A percentile compares a stretch with the other conserved stretches of the same genome.
These are phyloP conservation scores for Candida lessepsii DNA, from an alignment of 805 yeast species.

Conservation along the genomic window DNA sequence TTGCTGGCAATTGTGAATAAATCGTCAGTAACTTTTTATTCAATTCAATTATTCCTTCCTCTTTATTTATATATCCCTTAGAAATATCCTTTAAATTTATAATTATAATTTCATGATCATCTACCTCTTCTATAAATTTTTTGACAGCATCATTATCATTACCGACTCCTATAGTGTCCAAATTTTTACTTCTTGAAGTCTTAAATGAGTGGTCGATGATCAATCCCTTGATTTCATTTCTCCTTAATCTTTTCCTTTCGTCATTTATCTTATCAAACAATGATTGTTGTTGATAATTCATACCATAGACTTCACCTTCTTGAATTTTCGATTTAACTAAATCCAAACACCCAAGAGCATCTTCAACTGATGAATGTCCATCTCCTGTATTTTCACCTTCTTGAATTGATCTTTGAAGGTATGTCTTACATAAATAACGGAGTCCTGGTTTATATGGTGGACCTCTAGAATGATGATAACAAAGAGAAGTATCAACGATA, in stretches of 20 bases:
- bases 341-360: conserved; percentile 76
- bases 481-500: conserved; percentile 76
- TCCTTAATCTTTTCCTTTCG: not conserved
- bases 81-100: conserved; percentile 37
- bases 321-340: conserved; percentile 66
- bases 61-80: conserved; percentile 38
- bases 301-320: conserved; percentile 68
- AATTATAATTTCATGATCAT: conserved; percentile 47
- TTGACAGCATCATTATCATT: conserved; percentile 62
- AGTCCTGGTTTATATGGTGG: conserved; percentile 79
- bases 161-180: conserved; percentile 30
- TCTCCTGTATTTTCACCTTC: conserved; percentile 52
- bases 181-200: not conserved
- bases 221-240: conserved; percentile 7
- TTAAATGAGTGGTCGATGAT: conserved; percentile 10
- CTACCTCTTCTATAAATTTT: conserved; percentile 33
- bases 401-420: conserved; percentile 63
- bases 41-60: conserved; percentile 21
- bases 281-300: conserved; percentile 24
- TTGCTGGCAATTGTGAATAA: conserved; percentile 52
- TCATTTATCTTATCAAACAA: conserved; percentile 22
- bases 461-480: conserved; percentile 80
- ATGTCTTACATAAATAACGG: conserved; percentile 61
- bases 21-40: conserved; percentile 47
- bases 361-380: conserved; percentile 83